Evolutionary conservation across 768 basidiomycete species (phyloP).

Genomic region (Tylopilus subfusipes): DNA sequence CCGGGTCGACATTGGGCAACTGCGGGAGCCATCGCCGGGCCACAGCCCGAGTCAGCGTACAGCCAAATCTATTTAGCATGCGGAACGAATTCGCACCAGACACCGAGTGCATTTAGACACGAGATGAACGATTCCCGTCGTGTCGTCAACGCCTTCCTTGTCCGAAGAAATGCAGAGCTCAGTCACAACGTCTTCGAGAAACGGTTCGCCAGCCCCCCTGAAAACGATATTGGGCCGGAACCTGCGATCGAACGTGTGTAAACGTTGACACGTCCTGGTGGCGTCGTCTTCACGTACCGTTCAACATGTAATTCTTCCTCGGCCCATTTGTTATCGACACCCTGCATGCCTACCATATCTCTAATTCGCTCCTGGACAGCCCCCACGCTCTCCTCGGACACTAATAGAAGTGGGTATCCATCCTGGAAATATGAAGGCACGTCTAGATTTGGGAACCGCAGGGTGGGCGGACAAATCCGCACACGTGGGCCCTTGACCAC

Average conservation of each 20-base stretch:
- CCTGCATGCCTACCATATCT: slow-evolving; percentile 45
- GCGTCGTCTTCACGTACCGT: slow-evolving; percentile 41
- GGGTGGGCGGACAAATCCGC: slow-evolving; percentile 50
- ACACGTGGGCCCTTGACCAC: slow-evolving; percentile 61
- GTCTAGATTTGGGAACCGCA: slow-evolving; percentile 53
- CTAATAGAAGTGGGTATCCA: slow-evolving; percentile 63
- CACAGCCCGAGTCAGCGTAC: neutral
- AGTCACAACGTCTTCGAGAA: slow-evolving; percentile 69
- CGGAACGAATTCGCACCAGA: slow-evolving; percentile 46
- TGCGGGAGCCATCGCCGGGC: slow-evolving; percentile 27
- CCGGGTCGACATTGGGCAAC: slow-evolving; percentile 71
- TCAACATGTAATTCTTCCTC: slow-evolving; percentile 51
- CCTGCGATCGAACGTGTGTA: slow-evolving; percentile 33
- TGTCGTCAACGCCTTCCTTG: slow-evolving; percentile 14
- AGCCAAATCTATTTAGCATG: slow-evolving; percentile 1
- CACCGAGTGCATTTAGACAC: slow-evolving; percentile 72
- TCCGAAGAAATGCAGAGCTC: slow-evolving; percentile 51
- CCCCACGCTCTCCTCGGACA: slow-evolving; percentile 62
- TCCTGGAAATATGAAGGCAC: slow-evolving; percentile 64
- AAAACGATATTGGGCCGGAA: slow-evolving; percentile 78
- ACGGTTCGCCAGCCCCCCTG: slow-evolving; percentile 58
- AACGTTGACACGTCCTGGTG: neutral
- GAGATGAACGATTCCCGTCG: slow-evolving; percentile 41
- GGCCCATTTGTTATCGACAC: slow-evolving; percentile 51
- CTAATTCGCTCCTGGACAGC: slow-evolving; percentile 49